Evolutionary conservation across 148 eudicot genomes (phyloP), one percentile per base, ranked within the genome.

Genomic region (Talinum fruticosum): DNA sequence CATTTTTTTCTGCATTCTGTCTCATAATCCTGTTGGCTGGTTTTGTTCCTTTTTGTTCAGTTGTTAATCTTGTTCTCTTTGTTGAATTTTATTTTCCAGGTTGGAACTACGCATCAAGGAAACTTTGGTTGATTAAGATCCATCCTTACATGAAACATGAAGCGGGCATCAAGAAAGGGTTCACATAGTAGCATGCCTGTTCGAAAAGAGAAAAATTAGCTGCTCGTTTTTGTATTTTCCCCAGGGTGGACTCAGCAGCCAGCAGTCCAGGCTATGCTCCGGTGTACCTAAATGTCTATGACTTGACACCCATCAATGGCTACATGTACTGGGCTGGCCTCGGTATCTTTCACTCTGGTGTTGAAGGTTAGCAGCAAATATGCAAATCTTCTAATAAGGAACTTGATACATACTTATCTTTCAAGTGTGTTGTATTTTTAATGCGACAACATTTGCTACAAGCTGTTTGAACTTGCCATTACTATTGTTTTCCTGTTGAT

Each of bases 261-360:
- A 76, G 77, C 80, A 83, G 82, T 62, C 84, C 85, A 35, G 91
- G 87, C 65, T 78, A 79, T 57, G 73, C 89, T 37, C 93, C 97
- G 21, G 90, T 93, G 71, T 91, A 91, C 82, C 89, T 93, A 70
- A 93, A 93, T 80, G 97, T 93, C 24, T 93, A 93, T 72, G 97
- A 93, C 77, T 86, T 93, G 85, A 90, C 97, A 44, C 88, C 93
- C 15, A 36, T 82, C 51, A 93, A 93, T 77, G 97, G 97, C 73
- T 93, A 89, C 75, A 71, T 87, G 78, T 93, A 89, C 75, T 93
- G 97, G 97, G 97, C 96, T 23, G 97, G 97, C 76, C 78, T 91
- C 80, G 97, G 97, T 74, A 82, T 90, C 72, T 93, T 87, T 76
- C 97, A 93, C 87, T 77, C 95, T 72, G 97, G 97, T 24, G 78